Percentiles rank a stretch among this genome's conserved stretches.
phyloP scores from a whole-genome alignment of 768 basidiomycete species.

The Phlebiopsis gigantea region DNA sequence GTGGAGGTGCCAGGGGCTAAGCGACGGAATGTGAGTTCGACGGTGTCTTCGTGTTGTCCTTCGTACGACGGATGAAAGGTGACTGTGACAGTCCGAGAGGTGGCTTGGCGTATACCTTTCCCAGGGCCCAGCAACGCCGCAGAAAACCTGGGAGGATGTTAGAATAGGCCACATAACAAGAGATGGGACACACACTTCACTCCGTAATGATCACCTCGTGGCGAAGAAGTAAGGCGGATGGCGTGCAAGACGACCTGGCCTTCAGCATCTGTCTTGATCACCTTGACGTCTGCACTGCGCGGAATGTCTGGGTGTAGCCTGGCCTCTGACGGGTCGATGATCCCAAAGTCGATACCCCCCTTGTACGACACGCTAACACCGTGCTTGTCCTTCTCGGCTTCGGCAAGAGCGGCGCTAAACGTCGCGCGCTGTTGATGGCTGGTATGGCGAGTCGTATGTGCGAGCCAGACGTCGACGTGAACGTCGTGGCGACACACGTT shows the following conservation, averaged over 20 bases:
- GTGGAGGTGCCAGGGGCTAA: constrained; percentile 22
- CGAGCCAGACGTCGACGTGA: constrained; percentile 8
- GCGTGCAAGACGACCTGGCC: not conserved
- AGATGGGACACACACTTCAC: constrained; percentile 2
- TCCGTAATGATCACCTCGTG: constrained; percentile 7
- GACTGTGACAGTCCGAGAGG: constrained; percentile 10
- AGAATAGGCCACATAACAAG: not conserved
- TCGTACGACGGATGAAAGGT: constrained; percentile 23
- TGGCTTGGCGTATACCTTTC: not conserved
- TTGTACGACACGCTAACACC: constrained; percentile 13
- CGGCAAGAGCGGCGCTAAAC: constrained; percentile 7
- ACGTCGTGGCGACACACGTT: constrained; percentile 9
- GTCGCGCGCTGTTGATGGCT: constrained; percentile 3
- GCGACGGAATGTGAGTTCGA: constrained; percentile 39
- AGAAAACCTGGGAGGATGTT: constrained; percentile 11
- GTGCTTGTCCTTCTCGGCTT: constrained; percentile 16
- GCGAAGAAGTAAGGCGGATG: not conserved
- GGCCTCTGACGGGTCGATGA: constrained; percentile 14
- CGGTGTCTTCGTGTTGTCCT: constrained; percentile 42
- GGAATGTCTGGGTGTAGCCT: constrained; percentile 2
- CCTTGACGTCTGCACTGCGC: constrained; percentile 2
- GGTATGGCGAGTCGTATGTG: constrained; percentile 10
- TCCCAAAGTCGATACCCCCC: constrained; percentile 20
- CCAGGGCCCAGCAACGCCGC: not conserved
- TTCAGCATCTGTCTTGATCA: constrained; percentile 7